Evolutionary conservation across 768 basidiomycete species (phyloP), one percentile per base, ranked within the genome.

Genomic region (Mycena epipterygia): DNA sequence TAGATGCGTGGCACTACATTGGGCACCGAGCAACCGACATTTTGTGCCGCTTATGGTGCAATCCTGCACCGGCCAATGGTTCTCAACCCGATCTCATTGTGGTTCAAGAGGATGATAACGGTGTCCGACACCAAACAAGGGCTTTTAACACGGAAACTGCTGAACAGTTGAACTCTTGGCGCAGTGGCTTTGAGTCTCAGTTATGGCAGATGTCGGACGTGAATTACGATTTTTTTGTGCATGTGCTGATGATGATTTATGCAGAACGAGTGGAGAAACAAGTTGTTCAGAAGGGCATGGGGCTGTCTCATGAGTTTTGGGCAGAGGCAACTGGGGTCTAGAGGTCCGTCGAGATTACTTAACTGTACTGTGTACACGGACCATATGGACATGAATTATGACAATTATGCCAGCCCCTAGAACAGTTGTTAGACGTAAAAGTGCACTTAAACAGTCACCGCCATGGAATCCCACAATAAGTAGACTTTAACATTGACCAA

Each of bases 171-270:
- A n/a, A n/a, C n/a, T 57, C 56, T 8, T 58, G 57, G 39, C 56
- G 37, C 16, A 41, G 29, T n/a, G 55, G 55, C 19, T 56, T 56
- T 16, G 55, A 56, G 33, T 35, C 56, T 2, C 56, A 57, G 19
- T 41, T 57, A 23, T 37, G 35, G 5, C 74, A 57, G 25, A 57
- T 57, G 56, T 41, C 56, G 2, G 56, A 57, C 23, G 39, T 57
- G 23, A 57, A 57, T 27, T 57, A 57, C 25, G 56, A 57, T 41
- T 57, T 57, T 41, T 57, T 57, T n/a, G 56, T 57, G 1, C 56
- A 57, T 27, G 56, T 57, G 3, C 30, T 64, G 52, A 41, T 64
- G 63, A 53, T 64, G 51, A 53, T 64, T 5, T 64, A 64, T 25
- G 63, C 4, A 13, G 63, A 64, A 11, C 5, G 14, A 14, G 52